Evolutionary conservation across 768 basidiomycete species (phyloP).

Genomic region (Mycena kentingensis): DNA sequence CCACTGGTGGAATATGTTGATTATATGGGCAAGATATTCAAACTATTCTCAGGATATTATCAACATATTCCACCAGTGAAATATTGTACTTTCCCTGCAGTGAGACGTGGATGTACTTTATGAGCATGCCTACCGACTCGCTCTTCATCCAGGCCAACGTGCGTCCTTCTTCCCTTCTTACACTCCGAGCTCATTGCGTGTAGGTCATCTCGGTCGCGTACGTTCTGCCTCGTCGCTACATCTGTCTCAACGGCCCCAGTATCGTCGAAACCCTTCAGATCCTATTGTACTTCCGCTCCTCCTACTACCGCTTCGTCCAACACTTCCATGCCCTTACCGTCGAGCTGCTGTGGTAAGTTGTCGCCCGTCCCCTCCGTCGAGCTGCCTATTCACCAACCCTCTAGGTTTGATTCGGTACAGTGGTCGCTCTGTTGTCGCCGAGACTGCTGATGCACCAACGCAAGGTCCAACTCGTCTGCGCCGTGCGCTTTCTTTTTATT

Average conservation of each 20-base stretch:
- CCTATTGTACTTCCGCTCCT: constrained; percentile 11
- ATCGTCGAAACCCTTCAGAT: constrained; percentile 15
- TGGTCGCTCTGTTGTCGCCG: no score
- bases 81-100: no score
- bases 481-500: no score
- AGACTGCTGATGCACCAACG: no score
- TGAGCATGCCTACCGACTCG: background rate
- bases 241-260: background rate
- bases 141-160: constrained; percentile 6
- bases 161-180: background rate
- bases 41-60: no score
- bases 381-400: no score
- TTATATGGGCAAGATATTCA: no score
- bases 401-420: background rate
- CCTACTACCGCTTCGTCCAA: constrained; percentile 16
- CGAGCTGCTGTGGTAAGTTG: constrained; percentile 11
- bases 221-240: background rate
- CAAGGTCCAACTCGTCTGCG: no score
- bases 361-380: background rate
- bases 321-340: constrained; percentile 2
- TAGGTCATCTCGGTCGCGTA: constrained; percentile 14
- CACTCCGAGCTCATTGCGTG: background rate
- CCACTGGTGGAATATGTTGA: no score
- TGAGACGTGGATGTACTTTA: constrained; percentile 12
- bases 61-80: no score